A percentile compares a stretch with the other conserved stretches of the same genome.
These are phyloP conservation scores for Moniliella sp. DNA, from an alignment of 1,284 basidiomycete genomes.

Conservation along the genomic window DNA sequence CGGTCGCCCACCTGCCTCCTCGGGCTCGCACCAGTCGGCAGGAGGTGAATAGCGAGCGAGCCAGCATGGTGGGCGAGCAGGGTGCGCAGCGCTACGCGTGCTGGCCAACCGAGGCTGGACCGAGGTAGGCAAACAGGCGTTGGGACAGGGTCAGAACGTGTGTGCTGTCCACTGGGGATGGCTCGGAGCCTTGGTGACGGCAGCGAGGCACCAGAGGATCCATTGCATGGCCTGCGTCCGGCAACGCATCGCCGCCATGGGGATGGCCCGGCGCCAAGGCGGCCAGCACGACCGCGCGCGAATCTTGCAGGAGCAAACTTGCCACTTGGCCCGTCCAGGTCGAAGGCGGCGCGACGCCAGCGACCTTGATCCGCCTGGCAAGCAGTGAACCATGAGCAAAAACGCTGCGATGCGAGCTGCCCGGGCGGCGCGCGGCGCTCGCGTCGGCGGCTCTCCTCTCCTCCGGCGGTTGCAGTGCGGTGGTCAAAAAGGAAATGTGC, in stretches of 20 bases:
- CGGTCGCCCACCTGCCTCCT: too few relatives aligned
- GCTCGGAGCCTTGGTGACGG: background rate
- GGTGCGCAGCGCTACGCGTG: too few relatives aligned
- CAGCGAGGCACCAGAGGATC: slow-evolving; percentile 6
- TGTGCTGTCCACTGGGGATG: too few relatives aligned
- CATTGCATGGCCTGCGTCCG: slow-evolving; percentile 2
- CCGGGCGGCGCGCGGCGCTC: background rate
- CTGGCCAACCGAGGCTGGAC: too few relatives aligned
- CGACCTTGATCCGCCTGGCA: background rate
- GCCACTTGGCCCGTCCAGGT: background rate
- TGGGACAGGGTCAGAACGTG: too few relatives aligned
- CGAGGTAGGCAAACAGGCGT: too few relatives aligned
- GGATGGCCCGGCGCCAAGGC: slow-evolving; percentile 6
- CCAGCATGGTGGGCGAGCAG: too few relatives aligned
- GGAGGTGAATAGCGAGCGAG: too few relatives aligned
- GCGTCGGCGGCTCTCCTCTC: background rate
- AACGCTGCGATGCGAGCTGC: slow-evolving; percentile 3
- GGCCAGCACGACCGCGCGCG: slow-evolving; percentile 7
- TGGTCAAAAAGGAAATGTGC: background rate
- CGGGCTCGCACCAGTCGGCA: too few relatives aligned
- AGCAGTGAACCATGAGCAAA: slow-evolving; percentile 3
- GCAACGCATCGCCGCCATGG: slow-evolving; percentile 3
- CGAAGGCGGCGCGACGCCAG: background rate
- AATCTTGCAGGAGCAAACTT: background rate
- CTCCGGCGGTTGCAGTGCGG: background rate